phyloP scores from a whole-genome alignment of 1,284 basidiomycete genomes.

The Inonotus obliquus region DNA sequence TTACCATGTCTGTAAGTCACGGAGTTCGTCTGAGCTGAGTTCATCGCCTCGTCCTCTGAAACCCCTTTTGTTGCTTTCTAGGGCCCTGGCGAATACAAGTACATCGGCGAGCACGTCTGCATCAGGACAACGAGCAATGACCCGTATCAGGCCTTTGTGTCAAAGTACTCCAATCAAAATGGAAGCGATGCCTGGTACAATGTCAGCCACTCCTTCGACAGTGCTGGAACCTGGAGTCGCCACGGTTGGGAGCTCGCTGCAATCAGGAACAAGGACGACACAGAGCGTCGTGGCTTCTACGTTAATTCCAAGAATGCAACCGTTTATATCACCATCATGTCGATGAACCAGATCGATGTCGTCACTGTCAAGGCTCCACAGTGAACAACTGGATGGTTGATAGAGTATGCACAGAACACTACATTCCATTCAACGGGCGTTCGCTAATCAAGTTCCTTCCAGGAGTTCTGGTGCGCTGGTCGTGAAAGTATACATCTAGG shows the following conservation, averaged over 20 bases:
- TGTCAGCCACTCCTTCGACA: neutral
- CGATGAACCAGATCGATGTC: neutral
- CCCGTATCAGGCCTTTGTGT: no score
- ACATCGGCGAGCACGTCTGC: no score
- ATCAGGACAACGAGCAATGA: no score
- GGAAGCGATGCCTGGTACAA: neutral
- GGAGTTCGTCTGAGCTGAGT: no score
- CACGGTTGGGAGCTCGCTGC: neutral
- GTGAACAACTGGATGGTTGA: neutral
- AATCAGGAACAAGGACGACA: neutral
- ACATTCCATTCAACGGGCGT: no score
- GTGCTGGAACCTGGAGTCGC: neutral
- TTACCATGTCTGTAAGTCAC: no score
- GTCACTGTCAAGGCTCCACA: neutral
- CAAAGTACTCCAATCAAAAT: no score
- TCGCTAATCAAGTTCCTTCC: neutral
- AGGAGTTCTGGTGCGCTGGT: neutral
- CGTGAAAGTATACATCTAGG: no score
- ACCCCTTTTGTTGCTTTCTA: no score
- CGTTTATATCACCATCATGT: neutral
- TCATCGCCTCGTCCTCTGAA: no score
- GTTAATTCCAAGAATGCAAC: neutral
- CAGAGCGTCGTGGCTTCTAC: neutral
- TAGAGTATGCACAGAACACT: neutral
- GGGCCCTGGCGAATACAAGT: no score